Evolutionary conservation across 129 eudicot species (phyloP).

Genomic region (Pulicaria dysenterica): DNA sequence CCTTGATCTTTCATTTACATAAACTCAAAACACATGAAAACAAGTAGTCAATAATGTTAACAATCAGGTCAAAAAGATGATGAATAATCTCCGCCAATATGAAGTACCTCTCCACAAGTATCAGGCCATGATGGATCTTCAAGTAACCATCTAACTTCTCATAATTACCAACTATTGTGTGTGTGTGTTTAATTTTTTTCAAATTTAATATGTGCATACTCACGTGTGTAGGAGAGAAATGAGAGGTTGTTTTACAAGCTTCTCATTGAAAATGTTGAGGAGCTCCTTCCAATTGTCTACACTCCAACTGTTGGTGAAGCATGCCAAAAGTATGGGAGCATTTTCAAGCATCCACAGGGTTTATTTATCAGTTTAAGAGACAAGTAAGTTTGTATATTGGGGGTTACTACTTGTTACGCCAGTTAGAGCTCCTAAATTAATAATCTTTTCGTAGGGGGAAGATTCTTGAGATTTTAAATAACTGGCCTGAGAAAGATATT

Average conservation of each 20-base stretch:
- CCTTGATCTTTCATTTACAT: background rate
- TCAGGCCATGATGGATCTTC: conserved; percentile 98
- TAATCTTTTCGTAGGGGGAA: conserved; percentile 57
- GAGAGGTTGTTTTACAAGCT: conserved; percentile 79
- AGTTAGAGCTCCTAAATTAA: conserved; percentile 12
- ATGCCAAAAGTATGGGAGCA: conserved; percentile 88
- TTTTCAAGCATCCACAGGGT: conserved; percentile 86
- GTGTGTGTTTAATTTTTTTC: background rate
- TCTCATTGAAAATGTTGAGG: conserved; percentile 85
- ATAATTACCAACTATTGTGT: background rate
- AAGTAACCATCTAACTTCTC: conserved; percentile 41
- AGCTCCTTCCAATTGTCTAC: conserved; percentile 85
- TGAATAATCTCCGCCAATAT: conserved; percentile 71
- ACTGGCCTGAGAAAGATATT: conserved; percentile 84
- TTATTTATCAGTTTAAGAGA: conserved; percentile 80
- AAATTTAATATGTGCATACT: background rate
- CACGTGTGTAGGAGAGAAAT: conserved; percentile 59
- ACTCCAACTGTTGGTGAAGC: conserved; percentile 98
- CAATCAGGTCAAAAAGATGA: conserved; percentile 72
- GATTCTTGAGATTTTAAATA: conserved; percentile 72
- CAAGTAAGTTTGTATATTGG: conserved; percentile 45
- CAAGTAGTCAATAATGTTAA: background rate
- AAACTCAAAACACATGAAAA: background rate
- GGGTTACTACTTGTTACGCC: background rate
- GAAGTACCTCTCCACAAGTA: conserved; percentile 78